Base-by-base conservation (phyloP, 2,329 filamentous ascomycete genomes). In the Coleophoma crateriformis region DNA sequence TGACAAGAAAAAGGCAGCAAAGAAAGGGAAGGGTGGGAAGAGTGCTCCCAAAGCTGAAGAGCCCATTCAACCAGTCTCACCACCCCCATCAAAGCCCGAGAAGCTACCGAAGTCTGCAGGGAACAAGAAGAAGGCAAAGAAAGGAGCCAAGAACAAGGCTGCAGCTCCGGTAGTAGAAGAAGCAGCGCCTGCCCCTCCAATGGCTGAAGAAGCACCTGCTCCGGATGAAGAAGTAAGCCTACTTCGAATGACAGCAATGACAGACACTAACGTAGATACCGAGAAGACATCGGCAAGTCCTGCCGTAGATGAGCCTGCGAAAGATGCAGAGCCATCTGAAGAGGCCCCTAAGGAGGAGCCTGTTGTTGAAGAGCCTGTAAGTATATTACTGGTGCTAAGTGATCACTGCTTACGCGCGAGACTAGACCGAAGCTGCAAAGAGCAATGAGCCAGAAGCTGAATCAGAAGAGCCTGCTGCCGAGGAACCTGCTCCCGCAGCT, bases 121-220 rank as follows among this genome's bases (percentile, higher is more conserved):
- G n/a, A 33, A 33, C 20, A 44, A 44, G 22, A 33, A 27, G 41
- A 44, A 44, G 41, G 22, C 1, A 20, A 33, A 27, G 12, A 27
- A 27, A 17, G 32, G 27, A 27, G 22, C 22, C 14, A 44, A 44
- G 41, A 44, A 32, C 12, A n/a, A n/a, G n/a, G 20, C 20, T 15
- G 20, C 32, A 15, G 20, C 41, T 12, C 41, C 22, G 7, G 41
- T 13, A 27, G 19, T n/a, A 13, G 41, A 32, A 27, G 27, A 14
- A 14, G 15, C 7, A 14, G 4, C 41, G 20, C 41, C 22, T 22
- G 19, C 19, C 15, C 15, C 14, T 13, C 40, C 17, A 27, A 41
- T 35, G 19, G 37, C 47, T 4, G 46, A 46, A 14, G 48, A 53
- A 37, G 8, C 45, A 10, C 20, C 19, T 17, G 51, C 51, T 42